A percentile compares a stretch with the other conserved stretches of the same genome.
Evolutionary conservation across 768 basidiomycete species (phyloP).

Genomic region (Suillus decipiens): DNA sequence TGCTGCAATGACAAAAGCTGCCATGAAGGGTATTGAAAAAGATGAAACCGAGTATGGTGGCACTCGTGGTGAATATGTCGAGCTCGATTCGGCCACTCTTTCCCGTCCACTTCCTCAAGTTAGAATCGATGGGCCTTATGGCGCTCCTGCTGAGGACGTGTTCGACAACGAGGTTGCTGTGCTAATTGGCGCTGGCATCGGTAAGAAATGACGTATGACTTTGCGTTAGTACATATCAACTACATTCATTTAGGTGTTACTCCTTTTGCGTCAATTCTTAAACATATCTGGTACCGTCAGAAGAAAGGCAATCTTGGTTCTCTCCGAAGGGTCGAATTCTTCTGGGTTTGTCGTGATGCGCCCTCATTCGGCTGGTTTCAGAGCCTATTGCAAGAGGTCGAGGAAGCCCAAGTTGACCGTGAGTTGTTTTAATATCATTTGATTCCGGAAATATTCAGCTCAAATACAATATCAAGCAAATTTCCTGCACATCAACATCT

Average conservation of each 20-base stretch:
- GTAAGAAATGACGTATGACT: conserved; percentile 39
- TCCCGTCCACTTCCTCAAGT: conserved; percentile 63
- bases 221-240: conserved; percentile 3
- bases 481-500: conserved; percentile 91
- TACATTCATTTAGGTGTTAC: conserved; percentile 64
- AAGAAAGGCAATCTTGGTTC: conserved; percentile 73
- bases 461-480: conserved; percentile 56
- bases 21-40: conserved; percentile 77
- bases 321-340: conserved; percentile 88
- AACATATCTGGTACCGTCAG: conserved; percentile 95
- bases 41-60: conserved; percentile 43
- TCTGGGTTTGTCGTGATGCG: conserved; percentile 93
- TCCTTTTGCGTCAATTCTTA: conserved; percentile 92
- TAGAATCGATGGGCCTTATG: conserved; percentile 89
- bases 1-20: conserved; percentile 74
- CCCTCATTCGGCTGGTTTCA: conserved; percentile 99
- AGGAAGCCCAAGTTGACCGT: conserved; percentile 89
- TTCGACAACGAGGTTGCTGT: conserved; percentile 85
- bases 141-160: conserved; percentile 91
- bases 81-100: conserved; percentile 58
- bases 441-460: conserved; percentile 11
- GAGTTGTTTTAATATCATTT: conserved; percentile 34
- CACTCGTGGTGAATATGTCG: conserved; percentile 78
- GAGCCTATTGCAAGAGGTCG: conserved; percentile 82
- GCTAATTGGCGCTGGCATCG: conserved; percentile 93